phyloP scores from a whole-genome alignment of 495 filamentous ascomycete genomes.

The Zalerion maritima region DNA sequence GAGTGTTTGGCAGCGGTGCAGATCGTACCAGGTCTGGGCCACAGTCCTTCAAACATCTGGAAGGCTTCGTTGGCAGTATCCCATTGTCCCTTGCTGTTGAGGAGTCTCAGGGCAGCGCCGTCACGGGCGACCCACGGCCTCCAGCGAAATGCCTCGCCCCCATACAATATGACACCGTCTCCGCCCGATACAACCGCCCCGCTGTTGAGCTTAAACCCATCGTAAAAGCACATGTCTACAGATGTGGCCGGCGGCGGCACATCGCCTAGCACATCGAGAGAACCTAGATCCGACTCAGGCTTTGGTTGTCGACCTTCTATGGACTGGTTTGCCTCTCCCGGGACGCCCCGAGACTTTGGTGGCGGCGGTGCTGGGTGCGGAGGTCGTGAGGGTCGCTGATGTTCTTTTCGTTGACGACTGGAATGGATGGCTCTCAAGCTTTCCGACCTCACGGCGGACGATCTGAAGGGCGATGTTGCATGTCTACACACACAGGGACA shows the following conservation, averaged over 20 bases:
- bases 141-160: conserved; percentile 81
- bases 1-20: too few species aligned
- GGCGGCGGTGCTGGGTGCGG: too few species aligned
- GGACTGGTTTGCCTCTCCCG: conserved; percentile 8
- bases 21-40: conserved; percentile 80
- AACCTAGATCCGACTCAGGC: conserved; percentile 53
- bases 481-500: too few species aligned
- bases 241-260: conserved; percentile 62
- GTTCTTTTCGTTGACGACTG: too few species aligned
- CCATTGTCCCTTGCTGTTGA: conserved; percentile 69
- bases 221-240: conserved; percentile 60
- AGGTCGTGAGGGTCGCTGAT: too few species aligned
- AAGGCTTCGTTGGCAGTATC: conserved; percentile 57
- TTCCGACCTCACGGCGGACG: too few species aligned
- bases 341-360: too few species aligned
- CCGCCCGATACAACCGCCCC: conserved; percentile 51
- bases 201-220: conserved; percentile 73
- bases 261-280: conserved; percentile 65
- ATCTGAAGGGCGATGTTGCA: too few species aligned
- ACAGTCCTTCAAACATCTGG: conserved; percentile 63
- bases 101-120: conserved; percentile 28
- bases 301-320: conserved; percentile 8
- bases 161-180: conserved; percentile 58
- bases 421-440: too few species aligned
- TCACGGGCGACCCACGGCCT: conserved; percentile 48